Evolutionary conservation across 1,284 basidiomycete genomes (phyloP).

Genomic region (Malassezia sympodialis): DNA sequence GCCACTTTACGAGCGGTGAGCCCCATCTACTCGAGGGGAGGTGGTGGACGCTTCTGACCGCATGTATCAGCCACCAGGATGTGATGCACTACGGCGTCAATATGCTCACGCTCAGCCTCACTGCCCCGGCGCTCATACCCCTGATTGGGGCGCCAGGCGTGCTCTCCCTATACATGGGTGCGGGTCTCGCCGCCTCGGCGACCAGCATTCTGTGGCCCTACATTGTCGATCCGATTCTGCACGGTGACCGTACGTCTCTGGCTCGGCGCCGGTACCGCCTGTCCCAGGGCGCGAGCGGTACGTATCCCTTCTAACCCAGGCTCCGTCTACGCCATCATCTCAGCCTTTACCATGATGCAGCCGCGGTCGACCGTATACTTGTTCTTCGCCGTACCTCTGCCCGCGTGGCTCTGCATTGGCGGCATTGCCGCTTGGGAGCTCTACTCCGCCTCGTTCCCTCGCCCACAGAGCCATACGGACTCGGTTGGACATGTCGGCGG

Average conservation of each 20-base stretch:
- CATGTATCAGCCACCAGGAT: constrained; percentile 26
- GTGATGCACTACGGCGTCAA: constrained; percentile 61
- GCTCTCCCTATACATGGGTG: constrained; percentile 65
- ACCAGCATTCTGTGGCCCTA: constrained; percentile 46
- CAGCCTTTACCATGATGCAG: constrained; percentile 61
- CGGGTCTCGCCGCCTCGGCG: constrained; percentile 18
- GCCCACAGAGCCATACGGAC: constrained; percentile 51
- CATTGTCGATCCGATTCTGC: constrained; percentile 13
- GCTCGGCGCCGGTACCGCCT: neutral
- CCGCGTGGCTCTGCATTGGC: constrained; percentile 66
- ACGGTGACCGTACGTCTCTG: constrained; percentile 6
- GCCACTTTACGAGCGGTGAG: constrained; percentile 60
- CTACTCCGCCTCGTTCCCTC: constrained; percentile 53
- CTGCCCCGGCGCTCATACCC: constrained; percentile 62
- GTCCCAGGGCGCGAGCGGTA: constrained; percentile 8
- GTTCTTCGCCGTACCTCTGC: constrained; percentile 64
- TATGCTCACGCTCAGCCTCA: constrained; percentile 66
- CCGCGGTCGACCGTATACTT: constrained; percentile 64
- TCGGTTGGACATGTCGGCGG: constrained; percentile 72
- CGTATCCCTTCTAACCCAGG: constrained; percentile 16
- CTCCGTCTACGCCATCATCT: constrained; percentile 60
- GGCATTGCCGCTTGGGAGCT: constrained; percentile 67
- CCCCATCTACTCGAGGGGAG: constrained; percentile 61
- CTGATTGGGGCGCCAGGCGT: constrained; percentile 64
- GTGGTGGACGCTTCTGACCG: constrained; percentile 73